A percentile compares a stretch with the other conserved stretches of the same genome.
Evolutionary conservation across 768 basidiomycete genomes (phyloP).

Genomic region (Pleurotus djamor): DNA sequence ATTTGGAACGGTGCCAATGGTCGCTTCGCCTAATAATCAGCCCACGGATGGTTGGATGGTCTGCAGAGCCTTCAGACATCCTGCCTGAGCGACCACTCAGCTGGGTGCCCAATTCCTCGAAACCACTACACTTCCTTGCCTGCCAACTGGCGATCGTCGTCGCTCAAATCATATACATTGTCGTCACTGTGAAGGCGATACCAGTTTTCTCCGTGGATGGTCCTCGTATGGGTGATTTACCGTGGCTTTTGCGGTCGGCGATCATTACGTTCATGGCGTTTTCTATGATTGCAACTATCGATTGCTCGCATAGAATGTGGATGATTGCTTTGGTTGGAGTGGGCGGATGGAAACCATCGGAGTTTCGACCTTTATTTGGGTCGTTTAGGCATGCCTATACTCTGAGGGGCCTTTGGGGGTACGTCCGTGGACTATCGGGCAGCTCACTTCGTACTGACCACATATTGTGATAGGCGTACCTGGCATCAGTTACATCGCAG

Average conservation of each 20-base stretch:
- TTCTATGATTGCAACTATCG: neutral
- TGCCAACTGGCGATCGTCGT: neutral
- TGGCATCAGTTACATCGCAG: conserved; percentile 29
- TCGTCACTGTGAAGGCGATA: no score
- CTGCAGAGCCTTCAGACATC: neutral
- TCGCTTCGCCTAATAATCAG: neutral
- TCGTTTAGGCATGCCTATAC: conserved; percentile 23
- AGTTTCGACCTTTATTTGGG: conserved; percentile 27
- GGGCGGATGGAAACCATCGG: conserved; percentile 8
- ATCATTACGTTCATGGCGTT: neutral
- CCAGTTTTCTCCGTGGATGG: neutral
- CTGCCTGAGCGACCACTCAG: neutral
- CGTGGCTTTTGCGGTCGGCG: neutral
- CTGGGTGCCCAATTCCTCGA: neutral
- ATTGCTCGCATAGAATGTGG: neutral
- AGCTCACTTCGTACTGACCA: neutral
- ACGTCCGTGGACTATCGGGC: neutral
- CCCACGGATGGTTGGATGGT: conserved; percentile 1
- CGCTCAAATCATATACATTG: neutral
- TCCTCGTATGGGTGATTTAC: neutral
- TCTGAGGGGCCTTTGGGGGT: conserved; percentile 33
- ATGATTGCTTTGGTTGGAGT: neutral
- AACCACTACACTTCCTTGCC: neutral
- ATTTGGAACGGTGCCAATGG: neutral
- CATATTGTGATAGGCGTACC: conserved; percentile 15